These are phyloP conservation scores for Solanum chmielewskii DNA, from an alignment of 257 asterid genomes.

Conservation along the genomic window DNA sequence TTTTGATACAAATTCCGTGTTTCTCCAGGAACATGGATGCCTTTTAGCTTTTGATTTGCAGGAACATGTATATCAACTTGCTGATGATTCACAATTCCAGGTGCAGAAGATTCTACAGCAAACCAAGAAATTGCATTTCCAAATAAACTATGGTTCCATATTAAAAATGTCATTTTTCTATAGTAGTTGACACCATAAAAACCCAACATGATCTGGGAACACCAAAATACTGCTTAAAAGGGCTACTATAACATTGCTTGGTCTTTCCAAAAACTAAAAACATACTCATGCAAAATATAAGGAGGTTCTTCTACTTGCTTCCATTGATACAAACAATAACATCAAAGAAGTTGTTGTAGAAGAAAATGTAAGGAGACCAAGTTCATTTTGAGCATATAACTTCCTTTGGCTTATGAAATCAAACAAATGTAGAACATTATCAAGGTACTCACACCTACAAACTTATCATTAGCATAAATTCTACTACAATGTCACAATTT, in stretches of 20 bases:
- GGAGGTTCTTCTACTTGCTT: not conserved
- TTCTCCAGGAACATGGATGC: not conserved
- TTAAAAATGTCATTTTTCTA: not conserved
- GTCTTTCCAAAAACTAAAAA: not conserved
- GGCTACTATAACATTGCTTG: not conserved
- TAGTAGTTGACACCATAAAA: not conserved
- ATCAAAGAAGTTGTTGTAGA: not conserved
- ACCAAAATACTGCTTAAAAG: not conserved
- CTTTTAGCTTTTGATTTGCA: not conserved
- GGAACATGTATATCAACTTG: not conserved
- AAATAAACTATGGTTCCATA: not conserved
- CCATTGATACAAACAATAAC: not conserved
- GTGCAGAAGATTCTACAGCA: not conserved
- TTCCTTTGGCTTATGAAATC: not conserved
- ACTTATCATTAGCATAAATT: not conserved
- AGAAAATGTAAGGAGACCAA: not conserved
- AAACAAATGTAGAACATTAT: not conserved
- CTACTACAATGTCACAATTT: not conserved
- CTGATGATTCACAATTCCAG: not conserved
- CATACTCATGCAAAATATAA: not conserved
- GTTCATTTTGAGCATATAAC: not conserved
- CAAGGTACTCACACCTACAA: not conserved
- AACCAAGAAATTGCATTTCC: not conserved
- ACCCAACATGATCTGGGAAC: not conserved
- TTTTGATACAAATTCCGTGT: not conserved